Base-by-base conservation (phyloP, 768 basidiomycete species). In the Pleurotus ostreatus region DNA sequence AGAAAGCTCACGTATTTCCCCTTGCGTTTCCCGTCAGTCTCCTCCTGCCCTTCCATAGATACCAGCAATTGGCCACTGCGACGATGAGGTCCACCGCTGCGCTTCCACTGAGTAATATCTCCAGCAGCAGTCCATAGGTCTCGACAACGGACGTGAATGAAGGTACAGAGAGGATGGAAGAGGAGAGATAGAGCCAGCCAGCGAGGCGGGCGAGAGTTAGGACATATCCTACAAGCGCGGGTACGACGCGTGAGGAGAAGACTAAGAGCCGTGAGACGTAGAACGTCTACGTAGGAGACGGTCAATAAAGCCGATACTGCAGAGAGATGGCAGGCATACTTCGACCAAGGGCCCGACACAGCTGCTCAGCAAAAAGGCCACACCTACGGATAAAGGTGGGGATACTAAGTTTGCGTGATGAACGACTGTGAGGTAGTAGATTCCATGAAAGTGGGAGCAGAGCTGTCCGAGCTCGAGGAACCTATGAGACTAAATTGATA, bases 401-500 rank as follows among this genome's bases (percentile, higher is more conserved):
- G 51, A 18, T 40, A 16, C 12, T 12, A 40, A 16, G 22, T 53
- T 39, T n/a, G 12, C 38, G 39, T 53, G 51, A 25, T 53, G 16
- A 18, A 20, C 12, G 18, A 53, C 16, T 16, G 39, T 25, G 13
- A 53, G 22, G 39, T 53, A 53, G 39, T 53, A 53, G 23, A 53
- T 41, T n/a, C 51, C 51, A 41, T 53, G 51, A 7, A 53, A 53
- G 25, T 40, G 18, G 9, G 51, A 37, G 38, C n/a, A 41, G 5
- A 53, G 39, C 23, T 53, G 51, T 7, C 51, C 51, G 16, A 53
- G 51, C 39, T 53, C 51, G n/a, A 53, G 51, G 23, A 39, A 53
- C 51, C 51, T 53, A 25, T 7, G 22, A 23, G 16, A 25, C 23
- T 1, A 25, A 1, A 25, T 47, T 23, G 46, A 47, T 20, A 47